Base-by-base conservation (phyloP, 1,139 yeast genomes). In the Candida pseudoviswanathii region DNA sequence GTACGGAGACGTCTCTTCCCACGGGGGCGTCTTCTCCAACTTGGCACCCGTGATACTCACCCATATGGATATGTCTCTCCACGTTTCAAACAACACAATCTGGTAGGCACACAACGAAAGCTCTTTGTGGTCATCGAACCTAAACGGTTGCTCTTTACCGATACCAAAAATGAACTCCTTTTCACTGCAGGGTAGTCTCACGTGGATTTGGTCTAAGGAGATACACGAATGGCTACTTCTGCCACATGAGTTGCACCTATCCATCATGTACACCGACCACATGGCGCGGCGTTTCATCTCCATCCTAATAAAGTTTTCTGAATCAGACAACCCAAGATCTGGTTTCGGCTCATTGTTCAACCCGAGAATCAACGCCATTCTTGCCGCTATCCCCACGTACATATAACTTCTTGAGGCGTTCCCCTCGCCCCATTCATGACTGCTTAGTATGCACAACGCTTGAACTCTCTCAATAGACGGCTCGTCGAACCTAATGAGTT, bases 201-300 rank as follows among this genome's bases (percentile, higher is more conserved):
- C 59, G 16, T 56, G 46, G 4, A 67, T 63, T 45, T 67, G 66
- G 6, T 58, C 61, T 16, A 68, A 51, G 46, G 58, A 55, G 9
- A 72, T 63, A 37, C 73, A 69, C 10, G 71, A 60, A 8, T 69
- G 61, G 26, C 75, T 54, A 32, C 66, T 61, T 44, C 73, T 52
- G 1, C 76, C 75, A 54, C 73, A 67, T 8, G 74, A 65, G 43
- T 67, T 71, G 53, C 76, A 71, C 32, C 75, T 51, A 52, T 73
- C 77, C 76, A 73, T 71, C 75, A 73, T 70, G 48, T 67, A 71
- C 3, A 71, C 73, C 1, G 71, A 58, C 78, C 77, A 73, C 9
- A 72, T 60, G 1, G 76, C 70, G 45, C 77, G 56, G 37, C 75
- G 48, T 54, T 68, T 66, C 30, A 64, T 59, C 48, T 73, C 77